Base-by-base conservation (phyloP, 345 rosid genomes). In the Linum lewisii region DNA sequence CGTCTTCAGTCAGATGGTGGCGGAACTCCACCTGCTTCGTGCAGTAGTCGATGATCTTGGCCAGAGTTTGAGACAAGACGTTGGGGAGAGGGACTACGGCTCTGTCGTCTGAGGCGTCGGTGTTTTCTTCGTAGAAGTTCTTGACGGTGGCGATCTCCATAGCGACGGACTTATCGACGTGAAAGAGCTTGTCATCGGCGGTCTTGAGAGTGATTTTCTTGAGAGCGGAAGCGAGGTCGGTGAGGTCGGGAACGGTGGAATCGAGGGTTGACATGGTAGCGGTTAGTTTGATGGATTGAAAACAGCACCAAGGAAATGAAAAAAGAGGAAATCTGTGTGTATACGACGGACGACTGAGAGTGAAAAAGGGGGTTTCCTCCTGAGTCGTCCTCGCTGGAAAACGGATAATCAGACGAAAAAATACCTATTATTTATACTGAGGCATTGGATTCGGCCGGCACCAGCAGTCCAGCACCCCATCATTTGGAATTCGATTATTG, bases 91-190 rank as follows among this genome's bases (percentile, higher is more conserved):
- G 74, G 18, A 75, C 36, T 21, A 53, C 69, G 13, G 47, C 47
- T 18, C 19, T 51, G 10, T 20, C 20, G 58, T 55, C 65, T 0
- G 55, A 18, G 32, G 57, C 4, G 42, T 60, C 69, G 16, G 26
- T 32, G 24, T 4, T 6, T 11, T 10, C 2, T 10, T 68, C 73
- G 26, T 63, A 63, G 63, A 66, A 70, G n/a, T 64, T 32, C 44
- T 63, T 76, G 37, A 72, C 69, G 1, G 65, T 54, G 22, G 29
- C 71, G 25, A 68, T 47, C 34, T 76, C 64, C 76, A 66, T 72
- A 1, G 72, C 79, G n/a, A 72, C 66, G 15, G 62, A 18, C 26
- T 65, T 58, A n/a, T 68, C 73, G 9, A 72, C 74, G 26, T 51
- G 44, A 66, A 76, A 68, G 37, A 29, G 19, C 21, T 56, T 45